Conservation (phyloP, 495 filamentous ascomycete genomes). For the Podospora didyma region DNA sequence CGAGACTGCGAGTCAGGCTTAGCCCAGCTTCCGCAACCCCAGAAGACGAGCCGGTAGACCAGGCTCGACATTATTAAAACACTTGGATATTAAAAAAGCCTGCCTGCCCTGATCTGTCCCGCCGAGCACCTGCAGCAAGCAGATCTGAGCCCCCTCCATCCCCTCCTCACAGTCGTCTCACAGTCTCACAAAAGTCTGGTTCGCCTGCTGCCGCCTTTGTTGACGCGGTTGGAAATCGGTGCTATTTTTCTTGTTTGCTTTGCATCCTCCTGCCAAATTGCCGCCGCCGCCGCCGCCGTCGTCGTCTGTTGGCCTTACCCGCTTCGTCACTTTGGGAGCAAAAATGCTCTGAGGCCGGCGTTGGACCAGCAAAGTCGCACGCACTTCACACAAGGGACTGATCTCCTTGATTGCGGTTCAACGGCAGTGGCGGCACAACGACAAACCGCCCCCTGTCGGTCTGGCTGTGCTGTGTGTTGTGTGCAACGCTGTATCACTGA, state of each 20-base stretch:
- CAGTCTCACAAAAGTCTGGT: no score
- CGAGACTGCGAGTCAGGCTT: slow-evolving; percentile 17
- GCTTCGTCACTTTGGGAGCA: not conserved
- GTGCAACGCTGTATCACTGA: no score
- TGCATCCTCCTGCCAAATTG: not conserved
- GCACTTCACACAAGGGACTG: no score
- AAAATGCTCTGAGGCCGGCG: not conserved
- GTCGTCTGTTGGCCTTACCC: not conserved
- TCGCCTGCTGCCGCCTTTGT: no score
- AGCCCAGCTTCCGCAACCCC: not conserved
- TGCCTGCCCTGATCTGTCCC: slow-evolving; percentile 1
- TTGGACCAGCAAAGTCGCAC: not conserved
- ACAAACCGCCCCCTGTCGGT: not conserved
- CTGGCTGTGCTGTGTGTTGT: not conserved
- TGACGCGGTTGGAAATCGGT: no score
- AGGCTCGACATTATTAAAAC: slow-evolving; percentile 1
- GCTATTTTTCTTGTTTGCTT: no score
- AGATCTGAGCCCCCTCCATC: not conserved
- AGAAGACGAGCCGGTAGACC: not conserved
- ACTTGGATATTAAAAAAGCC: not conserved
- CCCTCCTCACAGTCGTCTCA: not conserved
- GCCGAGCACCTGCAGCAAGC: not conserved
- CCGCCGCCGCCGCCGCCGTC: not conserved
- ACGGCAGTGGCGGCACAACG: not conserved
- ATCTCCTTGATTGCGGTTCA: not conserved